Evolutionary conservation across 768 basidiomycete genomes (phyloP), one percentile per base, ranked within the genome.

Genomic region (Galerina sulciceps): DNA sequence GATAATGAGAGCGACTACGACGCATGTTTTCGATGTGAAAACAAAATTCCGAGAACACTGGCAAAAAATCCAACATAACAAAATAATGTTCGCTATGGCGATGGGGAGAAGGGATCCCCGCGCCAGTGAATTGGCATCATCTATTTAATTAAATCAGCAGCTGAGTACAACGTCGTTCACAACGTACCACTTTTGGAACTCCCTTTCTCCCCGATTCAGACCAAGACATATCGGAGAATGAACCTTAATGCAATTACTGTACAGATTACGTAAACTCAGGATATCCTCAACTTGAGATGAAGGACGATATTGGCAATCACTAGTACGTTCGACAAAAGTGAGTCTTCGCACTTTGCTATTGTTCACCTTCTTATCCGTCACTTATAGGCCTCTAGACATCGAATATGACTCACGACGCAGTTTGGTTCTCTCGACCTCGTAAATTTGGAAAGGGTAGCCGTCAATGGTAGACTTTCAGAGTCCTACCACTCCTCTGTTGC

Each of bases 361-460:
- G 13, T 56, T 17, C 34, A 36, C 38, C 40, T 38, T 47, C n/a
- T 40, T 51, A 17, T 17, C 49, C 37, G 46, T 22, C 53, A 5
- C 22, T 38, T 22, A 38, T 55, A 62, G 55, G 57, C 61, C 61
- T 56, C 59, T 62, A 15, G 13, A 65, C 71, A 56, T 63, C 63
- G 89, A 85, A 5, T 80, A 94, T 96, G 95, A 95, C 95, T 72
- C 95, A 96, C 93, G 93, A 96, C 85, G 90, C 94, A 70, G 88
- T 97, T 80, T 97, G 95, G 94, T 95, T 94, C 80, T 94, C 93
- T 76, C 92, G 91, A 71, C 95, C 95, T 62, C 87, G 94, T 77
- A 96, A 93, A 78, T 96, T 69, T 80, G 95, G 95, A 75, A 96
- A 96, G 81, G 95, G 95, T 72, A 88, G 88, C 75, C 92, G 95